These are phyloP conservation scores for Theobroma grandiflorum DNA, from an alignment of 441 rosid species.

Conservation along the genomic window DNA sequence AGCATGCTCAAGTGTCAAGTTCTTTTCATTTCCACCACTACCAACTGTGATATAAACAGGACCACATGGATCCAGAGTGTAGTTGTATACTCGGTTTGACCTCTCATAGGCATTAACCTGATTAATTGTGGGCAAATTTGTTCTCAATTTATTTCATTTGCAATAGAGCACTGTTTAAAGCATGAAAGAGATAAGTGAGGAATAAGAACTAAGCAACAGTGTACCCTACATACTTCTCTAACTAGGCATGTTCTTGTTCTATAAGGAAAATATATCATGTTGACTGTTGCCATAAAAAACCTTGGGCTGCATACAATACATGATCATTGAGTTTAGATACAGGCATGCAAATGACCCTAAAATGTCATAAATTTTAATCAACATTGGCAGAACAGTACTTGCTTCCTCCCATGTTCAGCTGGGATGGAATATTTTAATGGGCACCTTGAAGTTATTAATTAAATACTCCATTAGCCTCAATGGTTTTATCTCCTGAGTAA, in stretches of 20 bases:
- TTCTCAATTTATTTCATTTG: not conserved
- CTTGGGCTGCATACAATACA: not conserved
- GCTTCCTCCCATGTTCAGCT: too few relatives aligned
- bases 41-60: conserved; percentile 77
- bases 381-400: not conserved
- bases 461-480: not conserved
- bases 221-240: not conserved
- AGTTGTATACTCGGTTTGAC: conserved; percentile 85
- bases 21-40: conserved; percentile 70
- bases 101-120: conserved; percentile 96
- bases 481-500: not conserved
- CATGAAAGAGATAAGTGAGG: not conserved
- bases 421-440: not conserved
- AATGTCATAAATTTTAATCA: not conserved
- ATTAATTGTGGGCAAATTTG: conserved; percentile 14
- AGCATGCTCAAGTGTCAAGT: conserved; percentile 64
- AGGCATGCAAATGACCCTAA: not conserved
- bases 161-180: not conserved
- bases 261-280: not conserved
- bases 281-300: not conserved
- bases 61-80: conserved; percentile 78
- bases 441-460: not conserved
- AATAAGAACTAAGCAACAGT: not conserved
- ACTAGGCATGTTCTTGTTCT: not conserved
- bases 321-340: not conserved